These are phyloP conservation scores for Malus hybrid DNA, from an alignment of 331 rosid species.

Conservation along the genomic window DNA sequence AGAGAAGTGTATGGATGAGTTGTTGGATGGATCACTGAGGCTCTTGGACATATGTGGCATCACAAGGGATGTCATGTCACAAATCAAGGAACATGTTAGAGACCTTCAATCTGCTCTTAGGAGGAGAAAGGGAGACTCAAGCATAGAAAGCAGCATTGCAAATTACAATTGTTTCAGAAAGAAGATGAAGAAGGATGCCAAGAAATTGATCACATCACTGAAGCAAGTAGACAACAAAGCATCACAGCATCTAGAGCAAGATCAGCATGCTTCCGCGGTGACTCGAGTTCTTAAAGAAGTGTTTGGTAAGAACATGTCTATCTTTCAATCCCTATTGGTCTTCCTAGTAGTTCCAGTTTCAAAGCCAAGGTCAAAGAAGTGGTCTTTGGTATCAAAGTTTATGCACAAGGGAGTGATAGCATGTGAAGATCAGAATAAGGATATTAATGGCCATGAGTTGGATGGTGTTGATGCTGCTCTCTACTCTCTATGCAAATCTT, in stretches of 20 bases:
- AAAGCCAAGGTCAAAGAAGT: conserved; percentile 33
- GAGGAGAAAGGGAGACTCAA: conserved; percentile 52
- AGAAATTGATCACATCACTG: conserved; percentile 28
- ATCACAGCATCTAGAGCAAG: conserved; percentile 14
- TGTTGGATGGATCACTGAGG: conserved; percentile 50
- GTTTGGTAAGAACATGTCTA: conserved; percentile 25
- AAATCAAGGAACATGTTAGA: conserved; percentile 44
- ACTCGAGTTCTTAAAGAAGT: conserved; percentile 27
- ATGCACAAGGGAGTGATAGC: conserved; percentile 28
- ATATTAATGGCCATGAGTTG: conserved; percentile 24
- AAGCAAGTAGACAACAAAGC: conserved; percentile 34
- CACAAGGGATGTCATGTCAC: conserved; percentile 42
- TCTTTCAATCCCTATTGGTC: conserved; percentile 37
- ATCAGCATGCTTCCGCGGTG: conserved; percentile 28
- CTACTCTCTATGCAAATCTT: background rate
- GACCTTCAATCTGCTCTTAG: conserved; percentile 57
- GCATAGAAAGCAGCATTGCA: conserved; percentile 28
- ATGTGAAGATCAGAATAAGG: conserved; percentile 24
- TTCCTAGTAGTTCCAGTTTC: conserved; percentile 27
- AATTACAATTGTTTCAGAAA: conserved; percentile 37
- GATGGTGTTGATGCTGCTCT: conserved; percentile 35
- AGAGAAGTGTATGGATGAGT: conserved; percentile 33
- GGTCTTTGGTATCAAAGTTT: conserved; percentile 47
- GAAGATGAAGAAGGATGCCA: conserved; percentile 45
- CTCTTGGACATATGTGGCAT: conserved; percentile 51